A percentile compares a stretch with the other conserved stretches of the same genome.
phyloP scores from a whole-genome alignment of 768 basidiomycete species.

The Mycena rebaudengoi region DNA sequence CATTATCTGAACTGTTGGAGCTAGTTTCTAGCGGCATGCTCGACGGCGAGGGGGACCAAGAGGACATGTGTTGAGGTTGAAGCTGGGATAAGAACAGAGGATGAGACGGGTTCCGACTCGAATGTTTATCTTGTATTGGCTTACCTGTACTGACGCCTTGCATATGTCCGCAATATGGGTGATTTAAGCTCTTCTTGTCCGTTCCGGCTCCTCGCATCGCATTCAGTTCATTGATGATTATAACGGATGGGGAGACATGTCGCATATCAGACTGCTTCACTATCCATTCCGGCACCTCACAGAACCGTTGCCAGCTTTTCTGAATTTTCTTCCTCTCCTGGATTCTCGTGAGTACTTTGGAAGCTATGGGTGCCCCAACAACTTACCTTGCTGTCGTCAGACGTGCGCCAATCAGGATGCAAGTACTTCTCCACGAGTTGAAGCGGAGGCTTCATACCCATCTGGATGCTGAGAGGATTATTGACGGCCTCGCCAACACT shows the following conservation, averaged over 20 bases:
- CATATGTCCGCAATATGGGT: background rate
- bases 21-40: no score
- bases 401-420: background rate
- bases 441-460: slow-evolving; percentile 36
- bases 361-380: background rate
- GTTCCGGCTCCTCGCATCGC: background rate
- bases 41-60: no score
- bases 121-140: no score
- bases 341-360: background rate
- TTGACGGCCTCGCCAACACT: slow-evolving; percentile 28
- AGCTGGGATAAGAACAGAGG: no score
- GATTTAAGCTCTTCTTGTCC: background rate
- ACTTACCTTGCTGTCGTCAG: background rate
- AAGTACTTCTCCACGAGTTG: slow-evolving; percentile 32
- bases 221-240: background rate
- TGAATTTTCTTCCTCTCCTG: background rate
- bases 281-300: background rate
- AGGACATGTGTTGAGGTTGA: no score
- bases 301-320: background rate
- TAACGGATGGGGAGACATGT: background rate
- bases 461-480: slow-evolving; percentile 24
- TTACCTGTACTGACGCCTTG: background rate
- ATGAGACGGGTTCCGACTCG: no score
- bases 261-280: background rate
- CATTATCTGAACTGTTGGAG: no score